phyloP scores from a whole-genome alignment of 345 rosid species.

The Erucastrum elatum region DNA sequence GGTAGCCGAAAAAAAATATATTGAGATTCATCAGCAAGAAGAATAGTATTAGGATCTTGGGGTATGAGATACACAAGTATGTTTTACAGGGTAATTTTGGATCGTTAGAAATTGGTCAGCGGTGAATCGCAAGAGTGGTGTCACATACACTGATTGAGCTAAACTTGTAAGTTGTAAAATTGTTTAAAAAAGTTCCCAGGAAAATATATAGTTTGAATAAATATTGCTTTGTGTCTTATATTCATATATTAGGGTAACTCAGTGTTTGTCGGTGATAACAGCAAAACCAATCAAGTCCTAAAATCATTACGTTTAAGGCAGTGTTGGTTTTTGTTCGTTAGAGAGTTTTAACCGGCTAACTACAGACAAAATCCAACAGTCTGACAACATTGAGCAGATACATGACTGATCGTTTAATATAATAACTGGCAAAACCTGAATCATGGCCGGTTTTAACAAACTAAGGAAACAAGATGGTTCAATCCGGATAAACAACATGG shows the following conservation, averaged over 20 bases:
- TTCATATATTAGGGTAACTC: too few species aligned
- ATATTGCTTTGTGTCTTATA: too few species aligned
- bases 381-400: not conserved
- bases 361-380: not conserved
- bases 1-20: too few species aligned
- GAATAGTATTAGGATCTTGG: not conserved
- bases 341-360: not conserved
- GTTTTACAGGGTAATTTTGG: too few species aligned
- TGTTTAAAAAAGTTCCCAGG: too few species aligned
- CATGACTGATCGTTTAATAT: not conserved
- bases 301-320: not conserved
- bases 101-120: too few species aligned
- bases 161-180: too few species aligned
- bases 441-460: not conserved
- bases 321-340: not conserved
- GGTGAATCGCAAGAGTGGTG: too few species aligned
- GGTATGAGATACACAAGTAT: not conserved
- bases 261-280: too few species aligned
- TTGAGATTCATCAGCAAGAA: not conserved
- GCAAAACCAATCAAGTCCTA: too few species aligned
- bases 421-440: not conserved
- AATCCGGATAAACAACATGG: not conserved
- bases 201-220: too few species aligned
- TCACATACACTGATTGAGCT: too few species aligned
- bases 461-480: conserved; percentile 1